phyloP scores from a whole-genome alignment of 331 rosid genomes.

The Prunus yedoensis region DNA sequence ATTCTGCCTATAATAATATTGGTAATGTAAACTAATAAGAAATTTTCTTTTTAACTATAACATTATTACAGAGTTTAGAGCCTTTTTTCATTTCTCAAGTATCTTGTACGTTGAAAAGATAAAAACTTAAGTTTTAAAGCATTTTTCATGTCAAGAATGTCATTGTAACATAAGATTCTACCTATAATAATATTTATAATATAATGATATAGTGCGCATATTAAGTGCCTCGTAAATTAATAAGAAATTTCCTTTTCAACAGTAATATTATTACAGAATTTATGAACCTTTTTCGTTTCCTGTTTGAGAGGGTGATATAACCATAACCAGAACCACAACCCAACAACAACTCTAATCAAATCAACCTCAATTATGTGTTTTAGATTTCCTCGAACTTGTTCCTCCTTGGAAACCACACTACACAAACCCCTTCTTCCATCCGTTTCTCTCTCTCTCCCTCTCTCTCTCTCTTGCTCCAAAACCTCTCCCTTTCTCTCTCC shows the following conservation, averaged over 20 bases:
- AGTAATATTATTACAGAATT: too few relatives aligned
- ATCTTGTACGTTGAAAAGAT: too few relatives aligned
- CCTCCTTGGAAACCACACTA: background rate
- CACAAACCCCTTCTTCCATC: background rate
- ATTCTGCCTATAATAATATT: background rate
- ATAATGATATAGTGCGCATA: background rate
- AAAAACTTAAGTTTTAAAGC: too few relatives aligned
- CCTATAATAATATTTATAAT: background rate
- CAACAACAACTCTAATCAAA: background rate
- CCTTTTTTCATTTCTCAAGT: too few relatives aligned
- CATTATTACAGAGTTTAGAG: too few relatives aligned
- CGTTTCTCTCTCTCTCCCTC: background rate
- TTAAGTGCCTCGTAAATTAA: background rate
- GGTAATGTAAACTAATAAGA: background rate
- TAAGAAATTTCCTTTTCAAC: too few relatives aligned
- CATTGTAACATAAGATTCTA: background rate
- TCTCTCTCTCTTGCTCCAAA: background rate
- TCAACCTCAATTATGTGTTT: background rate
- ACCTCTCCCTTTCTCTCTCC: background rate
- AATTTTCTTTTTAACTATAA: too few relatives aligned
- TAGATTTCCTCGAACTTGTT: background rate
- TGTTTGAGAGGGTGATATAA: too few relatives aligned
- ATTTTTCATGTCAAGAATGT: too few relatives aligned
- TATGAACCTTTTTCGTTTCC: too few relatives aligned
- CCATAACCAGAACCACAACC: too few relatives aligned